A percentile compares a stretch with the other conserved stretches of the same genome.
Conservation (phyloP, 495 filamentous ascomycete species). For the Hyaloscypha finlandica region DNA sequence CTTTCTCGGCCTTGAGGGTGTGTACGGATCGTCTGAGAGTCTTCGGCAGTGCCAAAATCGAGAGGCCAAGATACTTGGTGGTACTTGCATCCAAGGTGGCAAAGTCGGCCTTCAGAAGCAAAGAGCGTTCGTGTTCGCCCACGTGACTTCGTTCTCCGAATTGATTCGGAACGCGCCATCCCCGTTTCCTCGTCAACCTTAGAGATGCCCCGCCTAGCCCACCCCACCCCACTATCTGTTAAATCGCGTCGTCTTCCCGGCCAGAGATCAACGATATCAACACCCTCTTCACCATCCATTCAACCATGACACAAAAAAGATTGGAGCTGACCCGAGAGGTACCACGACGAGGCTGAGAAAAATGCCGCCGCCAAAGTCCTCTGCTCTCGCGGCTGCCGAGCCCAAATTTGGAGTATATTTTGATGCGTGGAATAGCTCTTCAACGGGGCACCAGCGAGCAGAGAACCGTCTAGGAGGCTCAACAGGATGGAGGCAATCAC, state of each 20-base stretch:
- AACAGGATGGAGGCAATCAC: conserved; percentile 70
- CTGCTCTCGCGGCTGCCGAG: conserved; percentile 42
- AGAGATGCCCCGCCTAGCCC: background rate
- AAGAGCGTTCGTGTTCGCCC: background rate
- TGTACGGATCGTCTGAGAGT: background rate
- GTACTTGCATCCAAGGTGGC: background rate
- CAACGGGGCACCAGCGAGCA: conserved; percentile 78
- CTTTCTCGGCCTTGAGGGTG: background rate
- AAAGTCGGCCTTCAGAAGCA: no score
- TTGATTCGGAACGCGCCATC: background rate
- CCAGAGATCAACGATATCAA: background rate
- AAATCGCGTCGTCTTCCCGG: background rate
- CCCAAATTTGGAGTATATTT: conserved; percentile 54
- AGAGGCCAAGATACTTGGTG: background rate
- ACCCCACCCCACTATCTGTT: background rate
- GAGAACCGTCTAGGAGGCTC: conserved; percentile 60
- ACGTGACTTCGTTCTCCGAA: background rate
- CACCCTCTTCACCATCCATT: background rate
- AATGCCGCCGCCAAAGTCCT: conserved; percentile 26
- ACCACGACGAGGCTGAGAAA: background rate
- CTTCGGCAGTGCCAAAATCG: background rate
- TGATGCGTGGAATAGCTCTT: conserved; percentile 80
- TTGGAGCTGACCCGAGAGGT: conserved; percentile 1
- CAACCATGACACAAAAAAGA: background rate
- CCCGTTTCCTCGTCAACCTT: background rate